These are phyloP conservation scores for Cymbopogon citratus DNA, from an alignment of 176 grass and related monocot genomes.

Conservation along the genomic window DNA sequence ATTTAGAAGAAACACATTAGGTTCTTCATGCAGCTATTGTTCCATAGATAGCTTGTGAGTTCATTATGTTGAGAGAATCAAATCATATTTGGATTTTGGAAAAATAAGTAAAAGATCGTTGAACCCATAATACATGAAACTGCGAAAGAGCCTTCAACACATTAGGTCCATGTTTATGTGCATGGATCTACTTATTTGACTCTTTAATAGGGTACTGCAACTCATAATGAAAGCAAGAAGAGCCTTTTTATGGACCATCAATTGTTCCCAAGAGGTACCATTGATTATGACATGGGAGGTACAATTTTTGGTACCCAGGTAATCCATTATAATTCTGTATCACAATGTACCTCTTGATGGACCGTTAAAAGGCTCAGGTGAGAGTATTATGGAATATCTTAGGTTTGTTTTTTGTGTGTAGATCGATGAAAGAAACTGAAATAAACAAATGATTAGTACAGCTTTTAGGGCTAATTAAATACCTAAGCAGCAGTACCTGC, in stretches of 20 bases:
- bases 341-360: not conserved
- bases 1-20: not conserved
- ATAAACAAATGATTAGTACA: not conserved
- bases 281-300: not conserved
- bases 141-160: not conserved
- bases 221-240: not conserved
- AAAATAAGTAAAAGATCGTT: not conserved
- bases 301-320: not conserved
- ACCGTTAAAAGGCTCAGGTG: not conserved
- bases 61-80: not conserved
- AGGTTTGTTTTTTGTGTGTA: too few relatives aligned
- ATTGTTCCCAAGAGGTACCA: not conserved
- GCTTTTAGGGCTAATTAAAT: not conserved
- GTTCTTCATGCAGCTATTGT: not conserved
- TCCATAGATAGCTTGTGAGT: not conserved
- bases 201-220: not conserved
- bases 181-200: not conserved
- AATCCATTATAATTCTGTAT: not conserved
- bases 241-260: not conserved
- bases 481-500: too few relatives aligned
- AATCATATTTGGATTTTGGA: conserved; percentile 10
- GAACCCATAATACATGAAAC: not conserved
- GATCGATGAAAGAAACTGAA: not conserved
- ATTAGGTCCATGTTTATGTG: not conserved
- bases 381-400: conserved; percentile 2